Evolutionary conservation across 495 filamentous ascomycete genomes (phyloP), one percentile per base, ranked within the genome.

Genomic region (Cercophora samala): DNA sequence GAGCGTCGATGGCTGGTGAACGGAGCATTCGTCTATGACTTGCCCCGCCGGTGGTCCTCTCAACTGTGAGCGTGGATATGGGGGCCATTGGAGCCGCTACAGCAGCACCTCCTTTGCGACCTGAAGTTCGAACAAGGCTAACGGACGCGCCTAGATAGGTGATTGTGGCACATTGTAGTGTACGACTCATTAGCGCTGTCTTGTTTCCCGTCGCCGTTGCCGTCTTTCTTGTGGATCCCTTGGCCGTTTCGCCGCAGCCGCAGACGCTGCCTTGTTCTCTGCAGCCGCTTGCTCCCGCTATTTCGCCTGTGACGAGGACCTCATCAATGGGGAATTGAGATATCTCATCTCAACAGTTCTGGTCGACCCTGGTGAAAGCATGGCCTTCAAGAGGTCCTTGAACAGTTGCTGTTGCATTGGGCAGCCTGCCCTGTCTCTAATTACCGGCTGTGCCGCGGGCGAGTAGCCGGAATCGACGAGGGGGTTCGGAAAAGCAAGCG

Each of bases 361-460:
- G 37, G 37, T 46, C 37, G 23, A 24, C 58, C 58, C 58, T 60
- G 23, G 58, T 6, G 19, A 56, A n/a, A 11, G 29, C 8, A 5
- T 23, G 58, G 9, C 0, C 58, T 60, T 26, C 18, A 18, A 6
- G 26, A 62, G 60, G 60, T 46, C 60, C 60, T 51, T 60, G 55
- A 26, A n/a, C 21, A 18, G 22, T 53, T 15, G 21, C 37, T 66
- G 55, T 66, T 2, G 62, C 53, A 64, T 62, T 24, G 63, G 5
- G 46, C 56, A 53, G 56, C 59, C 59, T 46, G 18, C 32, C 32
- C 42, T 58, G 64, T 32, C 42, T 17, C 60, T 67, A 65, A 71
- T 69, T 70, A 68, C 70, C 69, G 72, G 69, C 66, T 76, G 70
- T 63, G 72, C 70, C 70, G 68, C 69, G 67, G 67, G 64, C 65